Percentiles rank a stretch among this genome's conserved stretches.
phyloP scores from a whole-genome alignment of 2,329 filamentous ascomycete genomes.

The Colletotrichum tabaci region DNA sequence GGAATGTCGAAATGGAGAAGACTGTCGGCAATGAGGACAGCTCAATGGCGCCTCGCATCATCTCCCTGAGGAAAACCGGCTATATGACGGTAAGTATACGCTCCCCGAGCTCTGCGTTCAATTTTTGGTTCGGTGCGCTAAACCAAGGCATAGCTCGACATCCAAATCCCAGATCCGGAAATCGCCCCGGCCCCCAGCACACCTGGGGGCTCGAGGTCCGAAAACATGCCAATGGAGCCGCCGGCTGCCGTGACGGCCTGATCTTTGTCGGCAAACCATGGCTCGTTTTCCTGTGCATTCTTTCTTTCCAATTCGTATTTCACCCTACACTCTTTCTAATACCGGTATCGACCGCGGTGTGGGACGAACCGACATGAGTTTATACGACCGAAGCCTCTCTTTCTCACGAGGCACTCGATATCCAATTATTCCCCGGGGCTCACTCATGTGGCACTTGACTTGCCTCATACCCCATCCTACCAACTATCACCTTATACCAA shows the following conservation, averaged over 20 bases:
- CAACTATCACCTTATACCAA: constrained; percentile 41
- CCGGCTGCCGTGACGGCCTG: constrained; percentile 32
- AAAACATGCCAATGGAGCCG: constrained; percentile 37
- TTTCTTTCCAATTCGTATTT: constrained; percentile 35
- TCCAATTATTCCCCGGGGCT: constrained; percentile 36
- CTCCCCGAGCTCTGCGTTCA: not conserved
- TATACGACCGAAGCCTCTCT: constrained; percentile 35
- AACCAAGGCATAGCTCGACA: constrained; percentile 74
- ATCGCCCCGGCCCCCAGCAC: constrained; percentile 70
- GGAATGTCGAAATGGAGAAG: constrained; percentile 83
- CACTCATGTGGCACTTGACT: constrained; percentile 5
- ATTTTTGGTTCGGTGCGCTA: constrained; percentile 40
- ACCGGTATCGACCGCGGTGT: constrained; percentile 17
- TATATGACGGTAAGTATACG: constrained; percentile 81
- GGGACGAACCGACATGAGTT: constrained; percentile 34
- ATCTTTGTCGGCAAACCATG: not conserved
- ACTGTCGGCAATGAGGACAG: constrained; percentile 65
- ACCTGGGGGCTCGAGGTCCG: constrained; percentile 35
- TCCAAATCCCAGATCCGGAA: constrained; percentile 85
- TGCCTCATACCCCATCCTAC: constrained; percentile 17
- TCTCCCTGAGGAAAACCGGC: constrained; percentile 84
- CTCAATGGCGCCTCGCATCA: constrained; percentile 75
- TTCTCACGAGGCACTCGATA: constrained; percentile 38
- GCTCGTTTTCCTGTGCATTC: not conserved
- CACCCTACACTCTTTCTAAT: constrained; percentile 41